Evolutionary conservation across 1,284 basidiomycete species (phyloP).

Genomic region (Tilletia caries): DNA sequence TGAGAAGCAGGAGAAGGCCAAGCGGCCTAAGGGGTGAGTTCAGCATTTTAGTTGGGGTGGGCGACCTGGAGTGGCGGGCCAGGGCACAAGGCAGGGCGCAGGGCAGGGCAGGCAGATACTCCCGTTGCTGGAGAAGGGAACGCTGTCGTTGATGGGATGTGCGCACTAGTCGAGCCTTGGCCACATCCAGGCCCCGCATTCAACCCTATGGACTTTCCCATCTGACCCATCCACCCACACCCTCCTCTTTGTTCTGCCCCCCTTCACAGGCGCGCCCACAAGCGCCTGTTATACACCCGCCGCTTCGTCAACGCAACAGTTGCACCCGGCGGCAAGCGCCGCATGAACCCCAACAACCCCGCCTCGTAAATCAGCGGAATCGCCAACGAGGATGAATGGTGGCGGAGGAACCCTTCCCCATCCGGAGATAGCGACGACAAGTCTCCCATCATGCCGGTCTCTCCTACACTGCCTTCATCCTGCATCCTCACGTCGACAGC

Average conservation of each 20-base stretch:
- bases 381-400: too few species aligned
- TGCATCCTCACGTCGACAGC: too few species aligned
- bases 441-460: too few species aligned
- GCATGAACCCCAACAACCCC: slow-evolving; percentile 63
- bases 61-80: not conserved
- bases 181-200: not conserved
- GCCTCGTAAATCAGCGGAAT: not conserved
- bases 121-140: too few species aligned
- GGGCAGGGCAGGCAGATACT: too few species aligned
- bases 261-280: slow-evolving; percentile 70
- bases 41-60: not conserved
- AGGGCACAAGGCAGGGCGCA: not conserved
- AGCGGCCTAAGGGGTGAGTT: slow-evolving; percentile 73
- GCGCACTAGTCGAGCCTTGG: too few species aligned
- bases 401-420: too few species aligned
- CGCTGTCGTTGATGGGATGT: too few species aligned
- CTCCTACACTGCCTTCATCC: too few species aligned
- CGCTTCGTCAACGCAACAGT: slow-evolving; percentile 95
- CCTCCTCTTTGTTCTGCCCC: not conserved
- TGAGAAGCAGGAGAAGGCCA: slow-evolving; percentile 97
- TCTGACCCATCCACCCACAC: not conserved
- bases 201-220: not conserved
- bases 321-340: slow-evolving; percentile 85
- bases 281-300: slow-evolving; percentile 89
- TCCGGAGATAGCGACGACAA: too few species aligned